Evolutionary conservation across 1,284 basidiomycete species (phyloP).

Genomic region (Ustilago bromivora): DNA sequence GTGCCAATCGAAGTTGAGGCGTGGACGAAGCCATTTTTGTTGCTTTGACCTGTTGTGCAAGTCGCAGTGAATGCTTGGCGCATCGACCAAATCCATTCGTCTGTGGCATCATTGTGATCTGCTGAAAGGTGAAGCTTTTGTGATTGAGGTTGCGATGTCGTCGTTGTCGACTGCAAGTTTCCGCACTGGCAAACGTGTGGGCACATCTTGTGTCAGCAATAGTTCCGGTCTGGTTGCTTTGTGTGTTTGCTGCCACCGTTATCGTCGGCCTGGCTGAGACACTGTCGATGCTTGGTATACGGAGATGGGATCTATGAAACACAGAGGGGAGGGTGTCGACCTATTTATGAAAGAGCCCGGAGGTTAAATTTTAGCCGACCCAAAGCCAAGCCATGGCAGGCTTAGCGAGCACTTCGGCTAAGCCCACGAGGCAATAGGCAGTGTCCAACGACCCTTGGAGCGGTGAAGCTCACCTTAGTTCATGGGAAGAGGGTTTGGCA

Average conservation of each 20-base stretch:
- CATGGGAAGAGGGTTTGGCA: slow-evolving; percentile 6
- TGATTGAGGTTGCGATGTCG: slow-evolving; percentile 5
- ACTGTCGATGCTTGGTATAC: not conserved
- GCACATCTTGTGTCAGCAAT: slow-evolving; percentile 4
- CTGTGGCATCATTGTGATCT: slow-evolving; percentile 2
- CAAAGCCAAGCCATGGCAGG: slow-evolving; percentile 2
- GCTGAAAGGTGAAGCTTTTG: not conserved
- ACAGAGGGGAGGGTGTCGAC: not conserved
- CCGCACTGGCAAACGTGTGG: slow-evolving; percentile 27
- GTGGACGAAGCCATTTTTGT: not conserved
- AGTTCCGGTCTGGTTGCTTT: not conserved
- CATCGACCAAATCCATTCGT: slow-evolving; percentile 24
- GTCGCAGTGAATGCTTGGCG: slow-evolving; percentile 11
- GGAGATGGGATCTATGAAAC: not conserved
- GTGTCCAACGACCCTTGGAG: not conserved
- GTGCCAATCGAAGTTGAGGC: slow-evolving; percentile 1
- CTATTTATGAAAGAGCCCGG: not conserved
- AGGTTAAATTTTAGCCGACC: not conserved
- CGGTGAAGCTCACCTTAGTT: not conserved
- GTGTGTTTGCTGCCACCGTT: not conserved
- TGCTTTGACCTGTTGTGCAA: slow-evolving; percentile 2
- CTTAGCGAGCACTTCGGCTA: slow-evolving; percentile 17
- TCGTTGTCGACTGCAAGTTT: not conserved
- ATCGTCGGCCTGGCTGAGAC: not conserved
- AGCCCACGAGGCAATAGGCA: slow-evolving; percentile 6